A percentile compares a stretch with the other conserved stretches of the same genome.
Evolutionary conservation across 176 grass and related monocot species (phyloP).

Genomic region (Leersia perrieri): DNA sequence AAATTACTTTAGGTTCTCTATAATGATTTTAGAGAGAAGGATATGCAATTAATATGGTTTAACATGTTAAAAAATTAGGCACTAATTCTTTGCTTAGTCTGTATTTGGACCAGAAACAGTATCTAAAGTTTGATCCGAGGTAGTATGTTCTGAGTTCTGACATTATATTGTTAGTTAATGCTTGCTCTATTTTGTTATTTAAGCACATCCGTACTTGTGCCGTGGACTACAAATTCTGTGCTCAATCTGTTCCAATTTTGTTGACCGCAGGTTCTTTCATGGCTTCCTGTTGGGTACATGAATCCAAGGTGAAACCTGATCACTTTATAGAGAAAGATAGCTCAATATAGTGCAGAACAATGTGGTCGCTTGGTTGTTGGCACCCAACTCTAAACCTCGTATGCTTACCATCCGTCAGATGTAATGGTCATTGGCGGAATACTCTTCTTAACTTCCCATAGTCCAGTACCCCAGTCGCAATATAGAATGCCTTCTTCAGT

Average conservation of each 20-base stretch:
- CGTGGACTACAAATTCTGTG: background rate
- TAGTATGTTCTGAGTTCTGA: background rate
- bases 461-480: background rate
- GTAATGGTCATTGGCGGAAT: background rate
- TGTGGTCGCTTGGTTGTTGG: conserved; percentile 4
- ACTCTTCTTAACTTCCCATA: background rate
- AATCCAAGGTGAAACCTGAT: conserved; percentile 24
- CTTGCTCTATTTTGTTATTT: background rate
- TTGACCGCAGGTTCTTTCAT: conserved; percentile 34
- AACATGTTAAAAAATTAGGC: background rate
- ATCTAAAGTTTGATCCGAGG: background rate
- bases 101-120: background rate
- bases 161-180: background rate
- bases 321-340: background rate
- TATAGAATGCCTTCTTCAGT: background rate
- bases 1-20: background rate
- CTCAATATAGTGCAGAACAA: background rate
- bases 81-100: background rate
- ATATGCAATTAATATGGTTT: background rate
- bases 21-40: background rate
- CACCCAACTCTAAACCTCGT: conserved; percentile 10
- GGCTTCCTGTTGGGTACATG: conserved; percentile 16
- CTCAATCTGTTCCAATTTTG: conserved; percentile 16
- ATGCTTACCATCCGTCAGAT: background rate
- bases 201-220: background rate